Percentiles rank a stretch among this genome's conserved stretches.
Evolutionary conservation across 176 grass and related monocot species (phyloP).

Genomic region (Canna indica): DNA sequence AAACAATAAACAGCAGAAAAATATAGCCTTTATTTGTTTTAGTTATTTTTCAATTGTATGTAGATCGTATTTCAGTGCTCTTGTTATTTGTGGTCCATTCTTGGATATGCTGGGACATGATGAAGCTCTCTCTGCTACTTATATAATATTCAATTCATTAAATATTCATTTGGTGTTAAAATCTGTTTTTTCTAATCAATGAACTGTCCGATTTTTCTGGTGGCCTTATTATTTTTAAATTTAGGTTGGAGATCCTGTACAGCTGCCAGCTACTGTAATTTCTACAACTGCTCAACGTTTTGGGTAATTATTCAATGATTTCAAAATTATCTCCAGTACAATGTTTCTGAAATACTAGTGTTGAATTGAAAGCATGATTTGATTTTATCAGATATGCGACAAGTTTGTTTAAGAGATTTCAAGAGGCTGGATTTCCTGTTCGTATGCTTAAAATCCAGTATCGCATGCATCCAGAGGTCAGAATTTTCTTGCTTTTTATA

Average conservation of each 20-base stretch:
- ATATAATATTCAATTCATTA: too few species aligned
- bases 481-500: not conserved
- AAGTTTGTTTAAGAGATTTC: slow-evolving; percentile 97
- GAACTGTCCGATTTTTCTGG: too few species aligned
- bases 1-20: too few species aligned
- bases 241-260: slow-evolving; percentile 88
- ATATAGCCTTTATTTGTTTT: too few species aligned
- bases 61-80: too few species aligned
- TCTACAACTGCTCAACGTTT: slow-evolving; percentile 66
- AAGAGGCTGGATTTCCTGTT: slow-evolving; percentile 84
- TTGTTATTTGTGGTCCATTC: too few species aligned
- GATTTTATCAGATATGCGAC: slow-evolving; percentile 52
- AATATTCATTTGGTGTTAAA: too few species aligned
- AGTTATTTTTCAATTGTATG: too few species aligned
- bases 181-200: too few species aligned
- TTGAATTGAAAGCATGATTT: slow-evolving; percentile 19
- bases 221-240: not conserved
- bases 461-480: slow-evolving; percentile 94
- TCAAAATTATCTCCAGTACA: not conserved
- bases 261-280: slow-evolving; percentile 93
- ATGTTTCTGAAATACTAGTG: not conserved
- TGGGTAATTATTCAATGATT: slow-evolving; percentile 37
- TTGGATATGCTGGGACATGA: too few species aligned
- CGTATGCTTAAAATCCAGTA: slow-evolving; percentile 97
- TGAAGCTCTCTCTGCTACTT: too few species aligned